Conservation (phyloP, 305 asterid species). For the Solanum hybrid region DNA sequence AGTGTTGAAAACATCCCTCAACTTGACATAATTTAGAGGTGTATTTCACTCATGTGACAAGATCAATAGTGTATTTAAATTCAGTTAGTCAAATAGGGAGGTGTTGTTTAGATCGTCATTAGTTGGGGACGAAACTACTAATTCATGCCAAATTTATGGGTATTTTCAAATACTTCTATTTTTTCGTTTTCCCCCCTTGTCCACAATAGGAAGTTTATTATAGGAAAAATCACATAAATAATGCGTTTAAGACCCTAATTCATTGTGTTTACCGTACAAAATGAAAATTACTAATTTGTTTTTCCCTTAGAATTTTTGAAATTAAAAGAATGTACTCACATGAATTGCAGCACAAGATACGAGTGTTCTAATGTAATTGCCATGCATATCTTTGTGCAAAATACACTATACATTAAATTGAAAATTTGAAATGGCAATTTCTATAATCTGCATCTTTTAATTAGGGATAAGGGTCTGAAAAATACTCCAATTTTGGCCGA, state of each 20-base stretch:
- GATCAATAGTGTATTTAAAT: neutral
- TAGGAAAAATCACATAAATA: neutral
- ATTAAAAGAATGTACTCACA: neutral
- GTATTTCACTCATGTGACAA: neutral
- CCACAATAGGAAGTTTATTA: neutral
- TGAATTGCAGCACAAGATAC: no score
- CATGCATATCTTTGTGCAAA: neutral
- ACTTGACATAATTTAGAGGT: neutral
- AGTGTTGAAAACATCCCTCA: neutral
- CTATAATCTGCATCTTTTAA: no score
- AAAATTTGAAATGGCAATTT: no score
- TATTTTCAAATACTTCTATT: no score
- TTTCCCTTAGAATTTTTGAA: neutral
- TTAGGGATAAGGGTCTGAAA: neutral
- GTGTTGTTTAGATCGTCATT: neutral
- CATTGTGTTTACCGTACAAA: neutral
- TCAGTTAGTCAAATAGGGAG: neutral
- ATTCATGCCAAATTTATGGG: no score
- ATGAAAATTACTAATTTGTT: neutral
- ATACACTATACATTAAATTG: neutral
- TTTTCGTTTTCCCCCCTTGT: neutral
- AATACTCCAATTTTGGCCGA: rapidly evolving
- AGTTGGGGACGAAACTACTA: neutral
- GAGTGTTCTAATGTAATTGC: neutral
- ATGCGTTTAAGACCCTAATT: neutral